These are phyloP conservation scores for Capsella bursapastoris DNA, from an alignment of 345 rosid species.

Conservation along the genomic window DNA sequence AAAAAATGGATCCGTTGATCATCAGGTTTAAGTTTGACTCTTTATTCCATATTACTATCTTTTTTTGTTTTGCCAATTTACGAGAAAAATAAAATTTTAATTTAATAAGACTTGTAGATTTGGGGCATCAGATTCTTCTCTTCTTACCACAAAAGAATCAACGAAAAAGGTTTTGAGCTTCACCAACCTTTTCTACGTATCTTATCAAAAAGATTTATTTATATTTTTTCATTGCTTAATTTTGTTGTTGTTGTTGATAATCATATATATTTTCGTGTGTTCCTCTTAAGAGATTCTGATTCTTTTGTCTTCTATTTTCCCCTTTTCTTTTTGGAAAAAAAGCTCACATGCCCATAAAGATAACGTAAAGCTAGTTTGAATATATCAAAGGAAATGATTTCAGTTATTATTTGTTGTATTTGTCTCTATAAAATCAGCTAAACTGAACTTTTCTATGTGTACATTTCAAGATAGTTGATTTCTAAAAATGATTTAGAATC, in stretches of 20 bases:
- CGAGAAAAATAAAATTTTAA: constrained; percentile 6
- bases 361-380: constrained; percentile 37
- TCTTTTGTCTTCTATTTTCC: constrained; percentile 30
- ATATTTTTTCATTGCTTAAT: neutral
- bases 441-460: neutral
- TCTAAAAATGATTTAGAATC: neutral
- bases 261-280: constrained; percentile 27
- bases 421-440: neutral
- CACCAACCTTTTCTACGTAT: constrained; percentile 35
- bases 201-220: neutral
- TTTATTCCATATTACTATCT: constrained; percentile 2
- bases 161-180: constrained; percentile 44
- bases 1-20: constrained; percentile 2
- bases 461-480: neutral
- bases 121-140: constrained; percentile 45
- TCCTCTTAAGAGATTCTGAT: constrained; percentile 38
- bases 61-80: constrained; percentile 23
- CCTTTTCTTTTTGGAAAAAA: neutral
- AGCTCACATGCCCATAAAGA: constrained; percentile 40
- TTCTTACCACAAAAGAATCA: constrained; percentile 42
- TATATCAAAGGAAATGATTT: constrained; percentile 27
- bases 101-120: constrained; percentile 27
- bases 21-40: constrained; percentile 27
- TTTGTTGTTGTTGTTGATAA: constrained; percentile 19
- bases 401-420: neutral